Evolutionary conservation across 2,329 filamentous ascomycete genomes (phyloP).

Genomic region (Neofusicoccum sp.): DNA sequence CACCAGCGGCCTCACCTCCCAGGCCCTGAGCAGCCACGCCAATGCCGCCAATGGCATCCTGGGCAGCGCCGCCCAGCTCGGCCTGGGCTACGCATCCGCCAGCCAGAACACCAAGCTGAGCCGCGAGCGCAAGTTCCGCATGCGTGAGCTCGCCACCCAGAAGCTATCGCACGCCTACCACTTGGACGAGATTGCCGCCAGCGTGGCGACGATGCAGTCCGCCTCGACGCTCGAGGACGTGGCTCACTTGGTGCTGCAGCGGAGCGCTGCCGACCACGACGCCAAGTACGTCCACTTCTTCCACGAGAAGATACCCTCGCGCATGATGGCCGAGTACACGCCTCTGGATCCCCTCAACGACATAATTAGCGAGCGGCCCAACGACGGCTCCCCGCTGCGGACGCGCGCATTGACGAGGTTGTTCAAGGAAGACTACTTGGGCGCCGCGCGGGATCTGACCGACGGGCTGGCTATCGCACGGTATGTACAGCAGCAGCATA

Average conservation of each 20-base stretch:
- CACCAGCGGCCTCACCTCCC: conserved; percentile 68
- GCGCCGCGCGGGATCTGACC: conserved; percentile 69
- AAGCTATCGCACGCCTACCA: conserved; percentile 75
- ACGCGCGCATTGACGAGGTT: conserved; percentile 72
- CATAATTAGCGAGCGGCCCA: conserved; percentile 63
- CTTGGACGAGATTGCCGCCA: conserved; percentile 79
- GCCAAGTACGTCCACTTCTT: conserved; percentile 91
- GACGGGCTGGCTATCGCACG: conserved; percentile 59
- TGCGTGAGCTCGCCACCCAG: conserved; percentile 76
- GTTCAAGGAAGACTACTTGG: conserved; percentile 72
- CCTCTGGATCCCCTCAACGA: conserved; percentile 65
- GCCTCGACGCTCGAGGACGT: conserved; percentile 76
- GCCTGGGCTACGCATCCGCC: conserved; percentile 56
- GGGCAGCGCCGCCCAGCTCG: conserved; percentile 53
- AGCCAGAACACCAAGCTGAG: conserved; percentile 63
- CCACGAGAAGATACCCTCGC: conserved; percentile 81
- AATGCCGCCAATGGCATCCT: conserved; percentile 53
- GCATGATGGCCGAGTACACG: conserved; percentile 70
- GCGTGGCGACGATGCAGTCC: conserved; percentile 79
- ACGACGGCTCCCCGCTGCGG: conserved; percentile 65
- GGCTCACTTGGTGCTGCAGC: conserved; percentile 68
- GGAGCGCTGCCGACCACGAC: conserved; percentile 65
- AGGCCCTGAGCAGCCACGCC: conserved; percentile 57
- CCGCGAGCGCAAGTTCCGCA: conserved; percentile 71
- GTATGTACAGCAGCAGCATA: conserved; percentile 55